Percentiles rank a stretch among this genome's conserved stretches.
phyloP scores from a whole-genome alignment of 805 yeast genomes.

The Wickerhamomyces chambardii region DNA sequence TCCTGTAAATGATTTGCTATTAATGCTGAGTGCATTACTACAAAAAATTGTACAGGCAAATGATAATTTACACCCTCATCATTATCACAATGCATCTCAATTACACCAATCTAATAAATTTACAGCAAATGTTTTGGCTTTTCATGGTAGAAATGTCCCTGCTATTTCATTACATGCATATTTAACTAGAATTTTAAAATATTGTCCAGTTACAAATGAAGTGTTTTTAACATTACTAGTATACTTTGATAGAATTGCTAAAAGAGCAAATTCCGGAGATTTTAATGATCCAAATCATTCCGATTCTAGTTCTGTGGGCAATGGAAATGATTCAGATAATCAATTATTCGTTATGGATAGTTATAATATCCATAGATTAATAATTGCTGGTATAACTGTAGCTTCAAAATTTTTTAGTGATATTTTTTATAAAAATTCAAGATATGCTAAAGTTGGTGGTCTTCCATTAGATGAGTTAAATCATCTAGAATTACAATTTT shows the following conservation, averaged over 20 bases:
- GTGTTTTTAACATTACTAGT: constrained; percentile 86
- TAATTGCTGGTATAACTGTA: constrained; percentile 92
- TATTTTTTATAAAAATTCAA: constrained; percentile 85
- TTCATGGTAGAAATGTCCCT: constrained; percentile 94
- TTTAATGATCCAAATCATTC: constrained; percentile 9
- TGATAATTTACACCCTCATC: constrained; percentile 71
- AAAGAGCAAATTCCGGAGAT: constrained; percentile 55
- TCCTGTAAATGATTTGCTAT: constrained; percentile 70
- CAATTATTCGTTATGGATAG: constrained; percentile 93
- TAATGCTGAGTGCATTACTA: constrained; percentile 79
- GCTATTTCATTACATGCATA: constrained; percentile 91
- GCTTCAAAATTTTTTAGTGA: constrained; percentile 93
- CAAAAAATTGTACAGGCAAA: constrained; percentile 87
- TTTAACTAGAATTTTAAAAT: constrained; percentile 81
- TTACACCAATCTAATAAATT: constrained; percentile 29
- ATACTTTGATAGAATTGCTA: constrained; percentile 90
- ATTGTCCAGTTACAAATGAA: constrained; percentile 98
- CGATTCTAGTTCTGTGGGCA: constrained; percentile 4
- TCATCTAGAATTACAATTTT: constrained; percentile 83
- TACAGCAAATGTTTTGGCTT: constrained; percentile 70
- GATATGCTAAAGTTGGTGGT: constrained; percentile 96
- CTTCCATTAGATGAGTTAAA: constrained; percentile 89
- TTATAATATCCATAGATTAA: constrained; percentile 87
- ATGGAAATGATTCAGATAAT: constrained; percentile 19
- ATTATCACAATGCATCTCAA: constrained; percentile 30